Conservation (phyloP, 2,329 filamentous ascomycete genomes). For the Taxawa tesnikishii region DNA sequence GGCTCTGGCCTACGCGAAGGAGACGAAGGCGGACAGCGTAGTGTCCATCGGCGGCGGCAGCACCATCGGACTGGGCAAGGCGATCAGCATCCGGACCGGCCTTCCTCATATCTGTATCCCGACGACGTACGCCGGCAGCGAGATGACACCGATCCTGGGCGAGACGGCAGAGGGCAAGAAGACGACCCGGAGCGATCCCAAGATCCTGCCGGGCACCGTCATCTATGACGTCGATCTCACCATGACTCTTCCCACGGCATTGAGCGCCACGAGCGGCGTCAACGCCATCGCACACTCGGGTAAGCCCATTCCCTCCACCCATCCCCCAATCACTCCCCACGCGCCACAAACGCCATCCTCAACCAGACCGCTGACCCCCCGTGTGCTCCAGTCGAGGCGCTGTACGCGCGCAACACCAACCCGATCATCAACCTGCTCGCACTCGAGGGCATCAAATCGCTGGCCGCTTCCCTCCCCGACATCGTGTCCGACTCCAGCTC, state of each 20-base stretch:
- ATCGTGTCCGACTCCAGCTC: constrained; percentile 36
- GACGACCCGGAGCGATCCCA: constrained; percentile 44
- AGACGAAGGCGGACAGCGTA: constrained; percentile 38
- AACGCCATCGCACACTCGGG: constrained; percentile 54
- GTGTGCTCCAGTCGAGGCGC: constrained; percentile 39
- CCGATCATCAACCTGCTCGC: constrained; percentile 48
- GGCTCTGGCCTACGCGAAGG: constrained; percentile 36
- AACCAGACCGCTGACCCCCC: too few relatives aligned
- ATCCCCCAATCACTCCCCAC: neutral
- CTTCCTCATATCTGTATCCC: constrained; percentile 21
- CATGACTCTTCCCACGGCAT: constrained; percentile 40
- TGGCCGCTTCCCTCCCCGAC: constrained; percentile 41
- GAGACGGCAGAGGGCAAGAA: constrained; percentile 48
- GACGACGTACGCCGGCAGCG: constrained; percentile 27
- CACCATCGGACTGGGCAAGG: constrained; percentile 44
- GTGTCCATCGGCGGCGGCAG: constrained; percentile 52
- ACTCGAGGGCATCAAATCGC: constrained; percentile 41
- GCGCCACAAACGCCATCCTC: too few relatives aligned
- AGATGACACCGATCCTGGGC: constrained; percentile 54
- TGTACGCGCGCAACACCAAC: constrained; percentile 51
- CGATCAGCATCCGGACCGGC: constrained; percentile 20
- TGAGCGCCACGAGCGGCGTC: constrained; percentile 48
- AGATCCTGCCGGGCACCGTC: constrained; percentile 47
- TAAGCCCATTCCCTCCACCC: constrained; percentile 14
- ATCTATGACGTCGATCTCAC: constrained; percentile 55